Conservation (phyloP, 176 grass and related monocot species). For the Alloteropsis semialata region DNA sequence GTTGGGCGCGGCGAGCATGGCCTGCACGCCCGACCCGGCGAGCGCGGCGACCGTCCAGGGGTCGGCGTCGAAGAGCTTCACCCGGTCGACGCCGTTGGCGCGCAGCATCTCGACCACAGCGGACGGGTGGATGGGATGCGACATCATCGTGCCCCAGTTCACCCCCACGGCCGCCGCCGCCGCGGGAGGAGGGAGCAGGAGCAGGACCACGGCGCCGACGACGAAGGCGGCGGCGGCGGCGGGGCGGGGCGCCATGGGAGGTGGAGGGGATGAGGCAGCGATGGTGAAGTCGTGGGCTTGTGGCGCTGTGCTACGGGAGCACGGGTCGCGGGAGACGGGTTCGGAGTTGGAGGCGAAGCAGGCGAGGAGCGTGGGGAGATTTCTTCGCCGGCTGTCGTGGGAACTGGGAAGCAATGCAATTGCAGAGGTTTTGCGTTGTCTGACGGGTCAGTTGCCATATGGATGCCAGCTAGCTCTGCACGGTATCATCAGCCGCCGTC, state of each 20-base stretch:
- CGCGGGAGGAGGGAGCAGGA: background rate
- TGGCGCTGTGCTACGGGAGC: too few species aligned
- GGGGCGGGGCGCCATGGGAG: background rate
- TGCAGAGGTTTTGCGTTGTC: background rate
- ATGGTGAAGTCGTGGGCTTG: too few species aligned
- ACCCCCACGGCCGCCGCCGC: slow-evolving; percentile 41
- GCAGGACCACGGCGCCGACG: background rate
- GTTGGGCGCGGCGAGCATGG: slow-evolving; percentile 83
- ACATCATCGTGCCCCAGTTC: slow-evolving; percentile 92
- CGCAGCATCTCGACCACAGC: slow-evolving; percentile 54
- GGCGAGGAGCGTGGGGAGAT: slow-evolving; percentile 9
- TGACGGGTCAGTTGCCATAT: too few species aligned
- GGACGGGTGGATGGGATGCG: slow-evolving; percentile 70
- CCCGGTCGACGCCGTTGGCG: slow-evolving; percentile 57
- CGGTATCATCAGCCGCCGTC: background rate
- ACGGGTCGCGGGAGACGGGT: background rate
- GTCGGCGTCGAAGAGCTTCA: slow-evolving; percentile 90
- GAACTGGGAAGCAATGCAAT: background rate
- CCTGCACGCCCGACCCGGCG: slow-evolving; percentile 48
- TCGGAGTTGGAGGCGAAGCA: background rate
- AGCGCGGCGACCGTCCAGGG: slow-evolving; percentile 73
- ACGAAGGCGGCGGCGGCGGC: background rate
- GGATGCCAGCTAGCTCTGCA: background rate
- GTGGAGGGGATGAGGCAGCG: background rate
- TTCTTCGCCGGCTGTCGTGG: slow-evolving; percentile 12